These are phyloP conservation scores for Aspergillus brasiliensis DNA, from an alignment of 2,329 filamentous ascomycete genomes.

Conservation along the genomic window DNA sequence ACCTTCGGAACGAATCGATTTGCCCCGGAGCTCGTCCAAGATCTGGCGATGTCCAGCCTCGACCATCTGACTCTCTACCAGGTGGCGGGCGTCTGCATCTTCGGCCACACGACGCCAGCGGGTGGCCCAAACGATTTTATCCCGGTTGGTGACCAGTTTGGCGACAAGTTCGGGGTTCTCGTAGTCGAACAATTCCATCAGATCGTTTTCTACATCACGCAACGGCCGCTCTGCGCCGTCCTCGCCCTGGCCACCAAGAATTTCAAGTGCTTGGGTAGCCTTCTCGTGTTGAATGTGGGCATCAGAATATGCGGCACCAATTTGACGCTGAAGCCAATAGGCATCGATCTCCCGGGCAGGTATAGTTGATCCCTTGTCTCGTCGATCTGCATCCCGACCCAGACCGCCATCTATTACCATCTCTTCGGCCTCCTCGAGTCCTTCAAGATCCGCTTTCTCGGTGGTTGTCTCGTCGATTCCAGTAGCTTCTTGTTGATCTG, in stretches of 20 bases:
- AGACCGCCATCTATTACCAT: constrained; percentile 78
- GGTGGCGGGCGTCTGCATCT: constrained; percentile 69
- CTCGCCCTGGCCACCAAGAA: constrained; percentile 72
- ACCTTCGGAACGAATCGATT: constrained; percentile 58
- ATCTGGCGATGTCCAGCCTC: constrained; percentile 85
- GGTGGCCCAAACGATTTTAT: constrained; percentile 95
- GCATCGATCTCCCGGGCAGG: constrained; percentile 90
- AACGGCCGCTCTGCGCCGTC: constrained; percentile 82
- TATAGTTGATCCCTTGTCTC: constrained; percentile 60
- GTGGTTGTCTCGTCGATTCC: constrained; percentile 50
- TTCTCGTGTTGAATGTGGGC: constrained; percentile 93
- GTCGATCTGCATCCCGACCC: constrained; percentile 43
- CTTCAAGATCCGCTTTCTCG: constrained; percentile 47
- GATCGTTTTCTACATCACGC: constrained; percentile 93
- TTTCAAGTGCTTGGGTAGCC: constrained; percentile 78
- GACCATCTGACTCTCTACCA: constrained; percentile 86
- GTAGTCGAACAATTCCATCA: constrained; percentile 98
- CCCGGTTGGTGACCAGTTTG: constrained; percentile 85
- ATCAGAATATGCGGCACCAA: constrained; percentile 84
- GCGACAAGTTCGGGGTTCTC: constrained; percentile 92
- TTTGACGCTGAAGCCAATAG: constrained; percentile 93
- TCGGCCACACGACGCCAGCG: constrained; percentile 80
- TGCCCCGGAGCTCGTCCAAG: constrained; percentile 81
- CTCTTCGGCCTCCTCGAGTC: constrained; percentile 60
- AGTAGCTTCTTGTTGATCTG: constrained; percentile 62